A percentile compares a stretch with the other conserved stretches of the same genome.
These are phyloP conservation scores for Neospora caninum DNA, from an alignment of 169 alveolate species.

Conservation along the genomic window DNA sequence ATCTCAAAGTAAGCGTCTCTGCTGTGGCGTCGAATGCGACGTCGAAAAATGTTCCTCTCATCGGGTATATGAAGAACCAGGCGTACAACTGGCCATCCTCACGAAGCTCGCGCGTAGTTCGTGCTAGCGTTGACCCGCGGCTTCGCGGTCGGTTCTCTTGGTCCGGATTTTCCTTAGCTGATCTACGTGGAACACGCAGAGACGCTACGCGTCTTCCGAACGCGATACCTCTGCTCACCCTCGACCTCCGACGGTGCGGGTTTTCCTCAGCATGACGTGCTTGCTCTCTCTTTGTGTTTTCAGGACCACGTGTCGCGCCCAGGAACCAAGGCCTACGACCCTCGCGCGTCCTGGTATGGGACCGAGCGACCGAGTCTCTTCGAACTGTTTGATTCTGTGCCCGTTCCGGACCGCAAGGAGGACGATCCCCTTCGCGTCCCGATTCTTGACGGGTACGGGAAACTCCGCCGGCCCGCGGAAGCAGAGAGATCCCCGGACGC, in stretches of 20 bases:
- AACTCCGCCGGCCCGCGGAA: not conserved
- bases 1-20: slow-evolving; percentile 87
- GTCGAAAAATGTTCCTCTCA: no score
- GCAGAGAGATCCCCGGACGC: not conserved
- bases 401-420: slow-evolving; percentile 80
- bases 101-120: no score
- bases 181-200: no score
- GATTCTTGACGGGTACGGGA: slow-evolving; percentile 83
- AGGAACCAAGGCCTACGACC: slow-evolving; percentile 82
- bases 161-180: no score
- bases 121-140: no score
- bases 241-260: no score
- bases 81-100: no score
- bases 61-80: no score
- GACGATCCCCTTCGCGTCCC: slow-evolving; percentile 90
- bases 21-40: not conserved
- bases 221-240: no score
- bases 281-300: slow-evolving; percentile 45
- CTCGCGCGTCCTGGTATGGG: slow-evolving; percentile 86
- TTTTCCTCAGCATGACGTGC: no score
- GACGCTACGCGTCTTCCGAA: no score
- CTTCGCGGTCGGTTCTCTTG: no score
- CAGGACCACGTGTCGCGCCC: slow-evolving; percentile 87
- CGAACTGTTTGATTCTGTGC: slow-evolving; percentile 81
- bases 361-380: slow-evolving; percentile 84